Evolutionary conservation across 169 alveolate species (phyloP), one percentile per base, ranked within the genome.

Genomic region (Cryptosporidium bovis): DNA sequence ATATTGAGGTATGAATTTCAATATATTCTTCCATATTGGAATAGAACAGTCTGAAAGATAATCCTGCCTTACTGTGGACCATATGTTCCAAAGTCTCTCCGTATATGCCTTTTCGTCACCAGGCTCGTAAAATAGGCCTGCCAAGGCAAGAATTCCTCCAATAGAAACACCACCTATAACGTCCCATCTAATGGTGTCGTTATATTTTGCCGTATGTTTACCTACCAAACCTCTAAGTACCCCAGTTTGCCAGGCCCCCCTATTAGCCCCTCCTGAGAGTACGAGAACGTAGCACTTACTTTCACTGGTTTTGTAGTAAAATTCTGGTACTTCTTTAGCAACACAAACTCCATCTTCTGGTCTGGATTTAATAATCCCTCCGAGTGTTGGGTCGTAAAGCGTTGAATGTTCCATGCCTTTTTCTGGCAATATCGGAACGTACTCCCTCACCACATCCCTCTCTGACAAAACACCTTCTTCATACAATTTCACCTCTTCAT

Each of bases 231-330:
- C 87, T 60, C 87, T 77, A 12, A 77, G 48, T 29, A 77, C 87
- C 3, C 87, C 87, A 2, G 87, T 77, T 36, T 77, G 87, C 87
- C 87, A 77, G 50, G 87, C 87, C 8, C 87, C 87, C 36, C 87
- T 77, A 66, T 77, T 77, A 2, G 87, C 87, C 46, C 87, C 87
- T 20, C 87, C 87, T 8, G 87, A 77, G n/a, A 77, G 71, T 4
- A 77, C 31, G 34, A 77, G 87, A 29, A 77, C 71, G 50, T 77
- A 77, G 7, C 87, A 77, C 51, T 60, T 77, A 13, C 58, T 56
- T 77, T 77, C 87, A 2, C 36, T 62, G 7, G 87, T 31, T 6
- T 20, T 46, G 36, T 60, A 60, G 71, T 60, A 77, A n/a, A 60
- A 77, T 13, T 77, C 71, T 44, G 87, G 87, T 7, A 62, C 18